Evolutionary conservation across 371 early-diverging fungal species (phyloP), one percentile per base, ranked within the genome.

Genomic region (Haplosporangium sp.): DNA sequence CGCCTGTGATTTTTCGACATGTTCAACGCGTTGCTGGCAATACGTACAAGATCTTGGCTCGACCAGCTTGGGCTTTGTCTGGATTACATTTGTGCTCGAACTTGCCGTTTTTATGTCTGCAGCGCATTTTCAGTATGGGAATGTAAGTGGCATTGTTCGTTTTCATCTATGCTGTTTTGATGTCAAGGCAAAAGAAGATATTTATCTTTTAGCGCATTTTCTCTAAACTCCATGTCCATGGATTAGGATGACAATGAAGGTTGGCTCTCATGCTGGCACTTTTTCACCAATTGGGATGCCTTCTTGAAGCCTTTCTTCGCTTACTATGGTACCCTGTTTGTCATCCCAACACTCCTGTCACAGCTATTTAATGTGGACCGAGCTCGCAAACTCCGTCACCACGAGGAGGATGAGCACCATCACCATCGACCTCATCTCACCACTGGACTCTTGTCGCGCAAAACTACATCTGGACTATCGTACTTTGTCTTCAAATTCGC

Each of bases 401-500:
- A 51, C 3, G 21, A 52, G 9, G 52, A 52, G 56, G 52, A 29
- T 29, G 29, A 29, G 29, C 29, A 52, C 5, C 54, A 59, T 13
- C 68, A 63, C 13, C 59, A 55, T 10, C 47, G 54, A n/a, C 23
- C 6, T 2, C 40, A 47, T 5, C 21, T 46, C 36, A 59, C 45
- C 37, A 65, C 75, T 0, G 75, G 75, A 8, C 62, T 75, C 12
- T 37, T 75, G 42, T 54, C 75, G 12, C 61, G 58, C 43, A 62
- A 62, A 13, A 75, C 76, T 10, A 70, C 76, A 0, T 69, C 76
- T 0, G 76, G 64, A 5, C 71, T 76, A 40, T 76, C 71, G 13
- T 76, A 59, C 59, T 76, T 76, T 63, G 76, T 59, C 51, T 76
- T 69, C 67, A 76, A 76, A 64, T 76, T 66, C 40, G 66, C 76